Evolutionary conservation across 306 rosid genomes (phyloP), one percentile per base, ranked within the genome.

Genomic region (Cicer arietinum): DNA sequence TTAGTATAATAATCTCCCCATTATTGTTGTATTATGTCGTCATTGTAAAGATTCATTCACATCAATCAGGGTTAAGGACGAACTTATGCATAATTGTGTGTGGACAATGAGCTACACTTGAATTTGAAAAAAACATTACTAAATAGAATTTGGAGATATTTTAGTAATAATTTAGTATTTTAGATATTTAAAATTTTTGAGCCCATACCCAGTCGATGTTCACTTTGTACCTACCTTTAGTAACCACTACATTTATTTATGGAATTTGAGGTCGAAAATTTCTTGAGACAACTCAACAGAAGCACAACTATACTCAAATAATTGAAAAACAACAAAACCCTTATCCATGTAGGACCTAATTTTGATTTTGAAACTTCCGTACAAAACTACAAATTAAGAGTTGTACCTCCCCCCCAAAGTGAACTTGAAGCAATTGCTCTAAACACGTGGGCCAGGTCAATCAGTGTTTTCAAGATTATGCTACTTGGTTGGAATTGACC

Each of bases 261-360:
- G 7, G 39, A 44, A 44, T 35, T 10, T 62, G 54, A 37, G 74
- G 69, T 62, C 52, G 59, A 64, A 45, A 54, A 69, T 70, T 18
- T 69, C 5, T 6, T 5, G 0, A 40, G 25, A 80, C 51, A 80
- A 50, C 6, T 41, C 64, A 51, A 81, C 73, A 75, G 3, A 54
- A 9, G 43, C 75, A 71, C 51, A 45, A n/a, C 14, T 62, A 43
- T 71, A 53, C 58, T 71, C 45, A 41, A 81, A 81, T 81, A 56
- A 81, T 81, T 77, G 75, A 11, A 71, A 76, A 81, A 81, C 75
- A 40, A 81, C 81, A 81, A 81, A 46, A 37, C 2, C 48, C 71
- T 41, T 16, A 46, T 64, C 70, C 77, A 39, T 37, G 75, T 71
- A 75, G 85, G 79, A 0, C 67, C 82, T 3, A 56, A 58, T 22